A percentile compares a stretch with the other conserved stretches of the same genome.
Conservation (phyloP, 148 eudicot genomes). For the Tetragonia tetragonoides region DNA sequence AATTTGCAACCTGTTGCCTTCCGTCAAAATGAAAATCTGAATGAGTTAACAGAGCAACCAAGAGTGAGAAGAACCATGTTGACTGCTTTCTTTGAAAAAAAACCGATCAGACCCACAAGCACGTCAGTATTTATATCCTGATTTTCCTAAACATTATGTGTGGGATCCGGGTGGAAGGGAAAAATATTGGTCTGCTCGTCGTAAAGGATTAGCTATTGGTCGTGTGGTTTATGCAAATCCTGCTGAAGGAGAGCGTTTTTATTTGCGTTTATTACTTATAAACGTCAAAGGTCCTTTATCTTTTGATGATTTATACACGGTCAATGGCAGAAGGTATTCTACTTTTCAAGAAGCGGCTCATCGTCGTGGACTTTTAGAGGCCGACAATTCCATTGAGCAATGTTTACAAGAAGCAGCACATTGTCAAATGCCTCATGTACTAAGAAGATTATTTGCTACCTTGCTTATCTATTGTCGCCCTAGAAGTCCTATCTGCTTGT, state of each 20-base stretch:
- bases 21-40: neutral
- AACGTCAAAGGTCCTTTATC: neutral
- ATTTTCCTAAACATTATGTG: neutral
- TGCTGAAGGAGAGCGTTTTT: neutral
- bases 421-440: neutral
- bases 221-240: neutral
- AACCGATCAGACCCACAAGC: neutral
- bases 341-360: neutral
- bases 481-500: neutral
- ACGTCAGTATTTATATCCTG: neutral
- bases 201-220: neutral
- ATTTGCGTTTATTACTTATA: neutral
- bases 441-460: constrained; percentile 7
- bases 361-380: neutral
- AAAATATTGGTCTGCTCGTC: neutral
- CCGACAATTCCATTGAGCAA: neutral
- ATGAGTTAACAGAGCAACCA: neutral
- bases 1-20: neutral
- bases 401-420: neutral
- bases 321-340: neutral
- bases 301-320: neutral
- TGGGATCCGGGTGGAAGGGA: neutral
- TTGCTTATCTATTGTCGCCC: neutral
- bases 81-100: neutral
- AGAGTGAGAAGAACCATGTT: neutral